Evolutionary conservation across 306 rosid genomes (phyloP), one percentile per base, ranked within the genome.

Genomic region (Sesbania bispinosa): DNA sequence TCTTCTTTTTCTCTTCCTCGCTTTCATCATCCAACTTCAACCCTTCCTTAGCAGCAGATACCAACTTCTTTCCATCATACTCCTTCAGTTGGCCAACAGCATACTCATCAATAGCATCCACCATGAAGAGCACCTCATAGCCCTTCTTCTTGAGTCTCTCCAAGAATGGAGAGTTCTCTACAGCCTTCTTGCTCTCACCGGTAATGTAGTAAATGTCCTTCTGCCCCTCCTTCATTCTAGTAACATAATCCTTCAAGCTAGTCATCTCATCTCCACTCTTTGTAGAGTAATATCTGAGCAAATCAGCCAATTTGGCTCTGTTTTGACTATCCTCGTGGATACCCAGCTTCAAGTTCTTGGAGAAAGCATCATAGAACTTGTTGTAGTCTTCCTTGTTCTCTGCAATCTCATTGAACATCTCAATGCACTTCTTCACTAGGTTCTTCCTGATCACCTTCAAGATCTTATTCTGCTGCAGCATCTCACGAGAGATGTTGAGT

Each of bases 251-350:
- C 73, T 88, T 88, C 83, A 88, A 73, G 53, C 94, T 88, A 1
- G 94, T 88, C 79, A 88, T 1, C 48, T 88, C 90, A 13, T 88
- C 95, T 2, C 89, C 95, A 18, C 91, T 88, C 62, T 86, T 86
- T 5, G 95, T 88, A 1, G 95, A 88, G 63, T 86, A 75, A 57
- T 80, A 88, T 1, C 95, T 80, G 4, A 88, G 91, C 47, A 88
- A 73, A 46, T 84, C 95, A 11, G 95, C 89, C 29, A 88, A 21
- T 32, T 88, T 88, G 3, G 83, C 48, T 43, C 95, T 84, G 82
- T 88, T 88, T 66, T 86, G 95, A 53, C 95, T 88, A 53, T 88
- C 95, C 26, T 88, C 95, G 0, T 86, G 90, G 24, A 88, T 84
- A 0, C 95, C 90, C 79, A 88, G 27, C 59, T 88, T 88, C 82